These are phyloP conservation scores for Astrothelium subdiscretum DNA, from an alignment of 495 filamentous ascomycete species.

Conservation along the genomic window DNA sequence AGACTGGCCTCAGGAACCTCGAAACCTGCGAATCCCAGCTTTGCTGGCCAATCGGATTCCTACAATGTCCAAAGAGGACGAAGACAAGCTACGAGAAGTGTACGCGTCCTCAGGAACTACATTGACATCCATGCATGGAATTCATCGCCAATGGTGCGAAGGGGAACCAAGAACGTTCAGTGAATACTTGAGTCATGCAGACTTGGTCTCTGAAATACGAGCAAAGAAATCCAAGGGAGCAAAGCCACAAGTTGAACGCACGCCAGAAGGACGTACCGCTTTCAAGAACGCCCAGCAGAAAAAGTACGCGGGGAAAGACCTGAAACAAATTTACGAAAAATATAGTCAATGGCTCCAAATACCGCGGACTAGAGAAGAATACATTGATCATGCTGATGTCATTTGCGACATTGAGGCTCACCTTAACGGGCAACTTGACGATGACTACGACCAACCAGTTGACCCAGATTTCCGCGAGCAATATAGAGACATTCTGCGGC, in stretches of 20 bases:
- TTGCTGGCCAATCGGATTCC: background rate
- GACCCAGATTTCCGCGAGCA: background rate
- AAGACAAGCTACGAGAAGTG: background rate
- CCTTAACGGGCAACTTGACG: background rate
- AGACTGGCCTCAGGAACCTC: background rate
- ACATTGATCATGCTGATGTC: background rate
- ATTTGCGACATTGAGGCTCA: background rate
- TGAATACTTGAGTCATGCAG: background rate
- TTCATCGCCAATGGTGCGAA: background rate
- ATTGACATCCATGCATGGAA: background rate
- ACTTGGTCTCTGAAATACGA: background rate
- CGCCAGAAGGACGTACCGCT: no score
- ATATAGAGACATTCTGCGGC: background rate
- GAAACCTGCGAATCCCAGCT: background rate
- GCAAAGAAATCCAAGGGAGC: background rate
- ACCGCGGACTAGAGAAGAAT: background rate
- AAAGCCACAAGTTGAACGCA: background rate
- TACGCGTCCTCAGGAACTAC: background rate
- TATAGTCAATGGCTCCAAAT: background rate
- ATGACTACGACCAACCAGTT: background rate
- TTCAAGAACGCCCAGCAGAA: background rate
- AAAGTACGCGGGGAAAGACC: background rate
- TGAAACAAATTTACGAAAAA: background rate
- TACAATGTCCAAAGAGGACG: background rate
- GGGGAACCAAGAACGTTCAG: background rate